A percentile compares a stretch with the other conserved stretches of the same genome.
Conservation (phyloP, 345 rosid species). For the Pistacia integerrima region DNA sequence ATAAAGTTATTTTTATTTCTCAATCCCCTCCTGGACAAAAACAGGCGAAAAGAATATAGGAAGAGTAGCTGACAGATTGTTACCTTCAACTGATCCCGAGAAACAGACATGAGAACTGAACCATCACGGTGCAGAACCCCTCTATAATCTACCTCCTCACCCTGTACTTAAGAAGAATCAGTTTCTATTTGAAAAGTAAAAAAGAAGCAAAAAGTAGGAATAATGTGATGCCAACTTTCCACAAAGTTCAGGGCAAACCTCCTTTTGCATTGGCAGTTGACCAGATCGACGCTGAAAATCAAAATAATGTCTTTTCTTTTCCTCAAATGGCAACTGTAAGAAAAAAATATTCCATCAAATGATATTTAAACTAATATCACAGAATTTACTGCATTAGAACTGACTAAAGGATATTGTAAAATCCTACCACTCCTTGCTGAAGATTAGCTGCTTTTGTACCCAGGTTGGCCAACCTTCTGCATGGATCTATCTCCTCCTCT, state of each 20-base stretch:
- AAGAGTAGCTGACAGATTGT: slow-evolving; percentile 3
- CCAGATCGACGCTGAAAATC: slow-evolving; percentile 87
- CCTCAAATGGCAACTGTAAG: slow-evolving; percentile 88
- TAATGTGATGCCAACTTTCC: not conserved
- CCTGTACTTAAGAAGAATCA: slow-evolving; percentile 45
- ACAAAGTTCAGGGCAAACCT: slow-evolving; percentile 49
- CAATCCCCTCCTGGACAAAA: not conserved
- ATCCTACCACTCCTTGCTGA: slow-evolving; percentile 92
- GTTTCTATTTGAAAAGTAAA: slow-evolving; percentile 12
- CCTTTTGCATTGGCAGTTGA: slow-evolving; percentile 86
- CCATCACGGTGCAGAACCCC: slow-evolving; percentile 98
- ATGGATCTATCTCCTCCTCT: slow-evolving; percentile 97
- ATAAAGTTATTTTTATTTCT: slow-evolving; percentile 8
- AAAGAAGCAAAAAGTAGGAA: not conserved
- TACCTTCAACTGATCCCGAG: slow-evolving; percentile 85
- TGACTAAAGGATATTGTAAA: slow-evolving; percentile 16
- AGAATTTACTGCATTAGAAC: slow-evolving; percentile 16
- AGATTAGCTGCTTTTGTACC: slow-evolving; percentile 80
- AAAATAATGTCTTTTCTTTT: slow-evolving; percentile 90
- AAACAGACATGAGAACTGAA: slow-evolving; percentile 85
- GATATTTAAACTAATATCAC: slow-evolving; percentile 11
- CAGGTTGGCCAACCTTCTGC: slow-evolving; percentile 85
- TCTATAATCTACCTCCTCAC: slow-evolving; percentile 95
- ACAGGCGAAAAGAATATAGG: not conserved
- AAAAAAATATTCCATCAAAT: slow-evolving; percentile 14